Conservation (phyloP, 768 basidiomycete species). For the Cystobasidium tubakii region DNA sequence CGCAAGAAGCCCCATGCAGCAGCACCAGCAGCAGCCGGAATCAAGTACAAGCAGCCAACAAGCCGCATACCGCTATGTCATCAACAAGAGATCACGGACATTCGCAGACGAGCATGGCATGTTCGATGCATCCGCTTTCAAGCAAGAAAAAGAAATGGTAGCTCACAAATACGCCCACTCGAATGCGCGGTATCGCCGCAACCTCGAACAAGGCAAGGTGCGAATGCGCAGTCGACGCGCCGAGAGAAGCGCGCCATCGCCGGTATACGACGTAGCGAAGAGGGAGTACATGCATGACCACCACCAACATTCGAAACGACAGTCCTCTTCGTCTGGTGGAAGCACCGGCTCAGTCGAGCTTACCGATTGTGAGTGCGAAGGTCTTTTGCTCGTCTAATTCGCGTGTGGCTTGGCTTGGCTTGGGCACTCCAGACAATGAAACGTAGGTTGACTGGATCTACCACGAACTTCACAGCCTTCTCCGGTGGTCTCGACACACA, state of each 20-base stretch:
- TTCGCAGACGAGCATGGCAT: conserved; percentile 30
- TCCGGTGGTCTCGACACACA: conserved; percentile 31
- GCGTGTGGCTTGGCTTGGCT: not conserved
- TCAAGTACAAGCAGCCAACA: not conserved
- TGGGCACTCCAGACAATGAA: not conserved
- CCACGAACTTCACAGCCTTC: conserved; percentile 19
- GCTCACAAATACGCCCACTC: conserved; percentile 27
- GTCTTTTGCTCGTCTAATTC: too few relatives aligned
- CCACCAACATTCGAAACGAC: not conserved
- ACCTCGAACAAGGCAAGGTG: conserved; percentile 8
- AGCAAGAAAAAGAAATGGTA: conserved; percentile 27
- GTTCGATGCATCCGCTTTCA: conserved; percentile 9
- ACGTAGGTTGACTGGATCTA: too few relatives aligned
- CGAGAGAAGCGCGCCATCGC: not conserved
- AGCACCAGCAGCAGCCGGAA: not conserved
- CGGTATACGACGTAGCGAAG: conserved; percentile 14
- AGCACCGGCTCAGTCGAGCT: conserved; percentile 25
- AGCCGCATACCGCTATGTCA: not conserved
- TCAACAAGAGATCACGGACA: not conserved
- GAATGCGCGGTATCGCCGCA: conserved; percentile 29
- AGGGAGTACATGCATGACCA: conserved; percentile 5
- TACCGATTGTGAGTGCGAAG: conserved; percentile 33
- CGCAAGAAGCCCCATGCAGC: not conserved
- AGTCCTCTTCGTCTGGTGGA: not conserved
- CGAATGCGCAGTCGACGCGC: not conserved